phyloP scores from a whole-genome alignment of 352 stramenopile genomes.

The Phytophthora cactorum region DNA sequence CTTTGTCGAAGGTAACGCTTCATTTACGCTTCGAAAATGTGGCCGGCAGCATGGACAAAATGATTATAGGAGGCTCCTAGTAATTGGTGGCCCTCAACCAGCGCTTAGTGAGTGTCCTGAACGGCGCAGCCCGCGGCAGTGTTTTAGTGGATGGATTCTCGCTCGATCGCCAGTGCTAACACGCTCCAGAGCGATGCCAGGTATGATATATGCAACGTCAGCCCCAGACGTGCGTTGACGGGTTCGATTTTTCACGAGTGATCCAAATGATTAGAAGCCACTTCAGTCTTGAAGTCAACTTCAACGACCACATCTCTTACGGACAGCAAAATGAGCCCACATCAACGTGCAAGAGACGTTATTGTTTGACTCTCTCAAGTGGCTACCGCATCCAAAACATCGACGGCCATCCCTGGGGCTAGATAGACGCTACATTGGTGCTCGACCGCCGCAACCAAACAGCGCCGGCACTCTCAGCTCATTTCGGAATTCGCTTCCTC shows the following conservation, averaged over 20 bases:
- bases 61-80: too few relatives aligned
- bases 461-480: constrained; percentile 8
- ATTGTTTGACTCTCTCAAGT: background rate
- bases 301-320: background rate
- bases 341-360: background rate
- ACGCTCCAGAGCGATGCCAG: background rate
- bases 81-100: too few relatives aligned
- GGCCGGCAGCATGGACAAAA: background rate
- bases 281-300: background rate
- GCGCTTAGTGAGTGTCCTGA: too few relatives aligned
- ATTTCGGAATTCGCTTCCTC: constrained; percentile 35
- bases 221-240: background rate
- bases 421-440: background rate
- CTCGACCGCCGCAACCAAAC: background rate
- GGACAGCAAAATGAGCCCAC: background rate
- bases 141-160: background rate
- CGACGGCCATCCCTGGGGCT: background rate
- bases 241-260: background rate
- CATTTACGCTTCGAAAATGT: background rate
- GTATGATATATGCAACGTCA: background rate
- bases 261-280: background rate
- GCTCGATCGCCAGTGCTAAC: background rate
- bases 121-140: too few relatives aligned
- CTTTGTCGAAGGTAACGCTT: background rate
- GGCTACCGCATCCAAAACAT: background rate